A percentile compares a stretch with the other conserved stretches of the same genome.
phyloP scores from a whole-genome alignment of 768 basidiomycete species.

The Trametes elegans region DNA sequence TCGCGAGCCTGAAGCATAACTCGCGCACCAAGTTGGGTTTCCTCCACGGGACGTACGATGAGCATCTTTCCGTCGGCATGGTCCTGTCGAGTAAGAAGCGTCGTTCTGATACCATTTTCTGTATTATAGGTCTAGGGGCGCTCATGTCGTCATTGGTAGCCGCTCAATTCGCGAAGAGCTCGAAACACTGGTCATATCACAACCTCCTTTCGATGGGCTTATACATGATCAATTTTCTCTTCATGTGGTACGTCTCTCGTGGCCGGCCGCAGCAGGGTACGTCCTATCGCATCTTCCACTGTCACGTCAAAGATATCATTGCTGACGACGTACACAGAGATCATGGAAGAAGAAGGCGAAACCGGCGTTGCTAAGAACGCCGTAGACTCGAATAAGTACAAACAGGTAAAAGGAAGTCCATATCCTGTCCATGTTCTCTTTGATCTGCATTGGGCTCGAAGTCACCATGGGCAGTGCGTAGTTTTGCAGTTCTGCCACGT shows the following conservation, averaged over 20 bases:
- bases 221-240: constrained; percentile 18
- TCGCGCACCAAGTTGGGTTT: constrained; percentile 63
- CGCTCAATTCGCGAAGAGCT: constrained; percentile 48
- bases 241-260: constrained; percentile 27
- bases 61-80: neutral
- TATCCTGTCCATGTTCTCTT: constrained; percentile 36
- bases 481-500: no score
- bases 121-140: constrained; percentile 50
- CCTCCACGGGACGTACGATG: constrained; percentile 64
- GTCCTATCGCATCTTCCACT: neutral
- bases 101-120: no score
- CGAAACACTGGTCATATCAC: constrained; percentile 41
- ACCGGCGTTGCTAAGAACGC: constrained; percentile 27
- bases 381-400: constrained; percentile 28
- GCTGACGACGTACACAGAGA: constrained; percentile 16
- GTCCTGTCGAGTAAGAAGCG: neutral
- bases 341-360: constrained; percentile 28
- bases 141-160: constrained; percentile 51
- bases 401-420: constrained; percentile 38
- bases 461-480: constrained; percentile 39
- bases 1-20: constrained; percentile 54
- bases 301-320: neutral
- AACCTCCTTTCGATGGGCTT: constrained; percentile 38
- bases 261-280: constrained; percentile 29
- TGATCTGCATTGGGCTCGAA: constrained; percentile 44